These are phyloP conservation scores for Suillus subalutaceus DNA, from an alignment of 768 basidiomycete species.

Conservation along the genomic window DNA sequence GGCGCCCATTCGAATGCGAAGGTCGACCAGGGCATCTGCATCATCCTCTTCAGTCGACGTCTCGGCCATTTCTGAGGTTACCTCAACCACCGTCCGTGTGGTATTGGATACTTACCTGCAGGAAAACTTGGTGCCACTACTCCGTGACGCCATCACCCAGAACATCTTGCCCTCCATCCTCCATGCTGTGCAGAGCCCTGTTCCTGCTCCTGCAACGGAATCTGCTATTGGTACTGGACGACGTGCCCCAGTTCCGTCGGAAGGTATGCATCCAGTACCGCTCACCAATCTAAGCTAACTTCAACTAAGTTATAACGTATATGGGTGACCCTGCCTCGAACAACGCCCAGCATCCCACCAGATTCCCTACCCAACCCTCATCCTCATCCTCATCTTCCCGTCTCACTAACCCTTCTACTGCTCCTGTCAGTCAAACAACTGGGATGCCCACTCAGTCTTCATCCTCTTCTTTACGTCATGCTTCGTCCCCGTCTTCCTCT, in stretches of 20 bases:
- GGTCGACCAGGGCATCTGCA: background rate
- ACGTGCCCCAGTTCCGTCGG: background rate
- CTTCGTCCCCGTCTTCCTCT: no score
- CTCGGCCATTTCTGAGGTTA: background rate
- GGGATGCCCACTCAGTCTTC: background rate
- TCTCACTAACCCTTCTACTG: background rate
- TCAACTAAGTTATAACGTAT: background rate
- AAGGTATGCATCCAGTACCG: background rate
- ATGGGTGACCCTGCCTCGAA: no score
- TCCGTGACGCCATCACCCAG: background rate
- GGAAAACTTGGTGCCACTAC: background rate
- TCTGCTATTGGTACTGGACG: background rate
- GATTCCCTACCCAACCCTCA: background rate
- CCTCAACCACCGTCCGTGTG: background rate
- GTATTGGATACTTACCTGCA: background rate
- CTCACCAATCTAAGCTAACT: background rate
- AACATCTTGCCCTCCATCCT: background rate
- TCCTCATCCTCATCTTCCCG: no score
- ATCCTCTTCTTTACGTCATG: background rate
- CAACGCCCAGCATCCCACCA: background rate
- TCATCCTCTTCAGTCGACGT: background rate
- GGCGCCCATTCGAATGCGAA: background rate
- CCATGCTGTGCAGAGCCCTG: background rate
- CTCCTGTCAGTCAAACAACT: background rate
- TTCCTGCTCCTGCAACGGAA: background rate